phyloP scores from a whole-genome alignment of 352 stramenopile genomes.

The Globisporangium echinulatum region DNA sequence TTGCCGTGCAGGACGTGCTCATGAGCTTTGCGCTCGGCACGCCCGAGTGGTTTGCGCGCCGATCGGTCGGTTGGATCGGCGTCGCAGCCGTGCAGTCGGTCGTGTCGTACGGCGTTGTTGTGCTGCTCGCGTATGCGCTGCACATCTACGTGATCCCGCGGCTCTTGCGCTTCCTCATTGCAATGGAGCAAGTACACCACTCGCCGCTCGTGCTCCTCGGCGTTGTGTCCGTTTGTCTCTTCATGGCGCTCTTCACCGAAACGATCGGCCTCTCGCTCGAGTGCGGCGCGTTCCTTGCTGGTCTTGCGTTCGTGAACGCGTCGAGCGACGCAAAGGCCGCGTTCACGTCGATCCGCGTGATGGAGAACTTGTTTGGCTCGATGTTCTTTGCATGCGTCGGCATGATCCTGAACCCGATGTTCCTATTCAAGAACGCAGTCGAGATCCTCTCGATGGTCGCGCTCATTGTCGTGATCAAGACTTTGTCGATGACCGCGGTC shows the following conservation, averaged over 20 bases:
- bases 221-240: conserved; percentile 79
- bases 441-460: conserved; percentile 83
- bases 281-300: conserved; percentile 76
- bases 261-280: conserved; percentile 78
- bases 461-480: conserved; percentile 76
- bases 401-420: conserved; percentile 84
- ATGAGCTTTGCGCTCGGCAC: conserved; percentile 85
- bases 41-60: conserved; percentile 79
- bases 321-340: conserved; percentile 56
- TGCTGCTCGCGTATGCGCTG: conserved; percentile 57
- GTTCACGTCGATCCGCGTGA: conserved; percentile 80
- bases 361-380: conserved; percentile 84
- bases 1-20: conserved; percentile 77
- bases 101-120: conserved; percentile 65
- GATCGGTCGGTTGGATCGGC: conserved; percentile 63
- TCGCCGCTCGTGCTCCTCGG: conserved; percentile 71
- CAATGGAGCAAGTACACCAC: conserved; percentile 80
- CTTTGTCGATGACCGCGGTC: conserved; percentile 58
- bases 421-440: conserved; percentile 64
- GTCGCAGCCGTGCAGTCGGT: conserved; percentile 63
- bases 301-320: conserved; percentile 72
- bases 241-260: conserved; percentile 83
- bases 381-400: conserved; percentile 88
- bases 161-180: conserved; percentile 61
- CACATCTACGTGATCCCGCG: conserved; percentile 67